These are phyloP conservation scores for Volvox reticuliferus DNA, from an alignment of 139 green algal genomes.

Conservation along the genomic window DNA sequence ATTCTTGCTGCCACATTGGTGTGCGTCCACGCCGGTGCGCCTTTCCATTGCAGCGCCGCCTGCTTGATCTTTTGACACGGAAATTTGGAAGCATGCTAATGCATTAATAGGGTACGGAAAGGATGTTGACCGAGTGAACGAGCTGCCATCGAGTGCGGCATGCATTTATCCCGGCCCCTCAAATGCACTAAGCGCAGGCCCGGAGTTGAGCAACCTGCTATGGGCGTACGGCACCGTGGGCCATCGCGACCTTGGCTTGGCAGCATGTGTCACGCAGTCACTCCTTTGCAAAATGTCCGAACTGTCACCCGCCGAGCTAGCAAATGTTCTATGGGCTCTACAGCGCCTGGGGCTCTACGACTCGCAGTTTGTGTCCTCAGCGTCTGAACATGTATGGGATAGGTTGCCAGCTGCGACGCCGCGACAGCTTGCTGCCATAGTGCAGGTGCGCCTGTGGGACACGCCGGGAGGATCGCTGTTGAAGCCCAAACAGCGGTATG, in stretches of 20 bases:
- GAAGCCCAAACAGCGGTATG: not conserved
- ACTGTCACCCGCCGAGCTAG: not conserved
- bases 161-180: too few relatives aligned
- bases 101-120: too few relatives aligned
- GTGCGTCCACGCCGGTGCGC: too few relatives aligned
- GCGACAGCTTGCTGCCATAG: slow-evolving; percentile 16
- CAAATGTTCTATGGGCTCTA: slow-evolving; percentile 27
- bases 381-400: slow-evolving; percentile 31
- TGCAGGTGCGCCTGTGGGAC: slow-evolving; percentile 14
- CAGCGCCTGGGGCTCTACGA: slow-evolving; percentile 19
- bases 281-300: not conserved
- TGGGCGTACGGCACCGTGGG: slow-evolving; percentile 36
- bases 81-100: too few relatives aligned
- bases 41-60: too few relatives aligned
- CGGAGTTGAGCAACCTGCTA: slow-evolving; percentile 34
- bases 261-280: not conserved
- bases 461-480: too few relatives aligned
- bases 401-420: not conserved
- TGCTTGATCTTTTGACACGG: too few relatives aligned
- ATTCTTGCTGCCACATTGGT: too few relatives aligned
- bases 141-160: too few relatives aligned
- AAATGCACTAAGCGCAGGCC: not conserved
- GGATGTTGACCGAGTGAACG: too few relatives aligned
- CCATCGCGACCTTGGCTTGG: slow-evolving; percentile 4
- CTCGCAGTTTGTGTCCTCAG: not conserved